Conservation (phyloP, 352 stramenopile species). For the Pythium coloratum region DNA sequence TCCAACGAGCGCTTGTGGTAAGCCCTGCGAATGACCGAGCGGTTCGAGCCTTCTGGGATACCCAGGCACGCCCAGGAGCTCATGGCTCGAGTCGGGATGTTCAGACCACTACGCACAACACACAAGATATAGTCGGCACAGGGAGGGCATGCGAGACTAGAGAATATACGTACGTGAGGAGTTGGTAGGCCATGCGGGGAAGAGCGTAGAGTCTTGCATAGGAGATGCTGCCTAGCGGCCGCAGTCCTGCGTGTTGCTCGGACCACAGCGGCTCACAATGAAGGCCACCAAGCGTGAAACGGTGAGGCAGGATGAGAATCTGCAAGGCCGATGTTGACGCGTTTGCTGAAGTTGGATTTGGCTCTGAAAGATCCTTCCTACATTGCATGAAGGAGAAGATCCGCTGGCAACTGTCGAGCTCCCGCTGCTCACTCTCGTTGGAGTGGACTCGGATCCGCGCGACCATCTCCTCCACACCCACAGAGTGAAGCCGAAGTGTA, state of each 20-base stretch:
- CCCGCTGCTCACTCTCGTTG: constrained; percentile 20
- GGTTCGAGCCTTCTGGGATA: constrained; percentile 42
- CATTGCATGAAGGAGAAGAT: constrained; percentile 27
- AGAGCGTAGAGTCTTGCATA: constrained; percentile 39
- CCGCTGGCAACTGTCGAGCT: constrained; percentile 4
- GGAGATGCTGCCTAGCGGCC: constrained; percentile 24
- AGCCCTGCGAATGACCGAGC: constrained; percentile 44
- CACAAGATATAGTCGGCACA: background rate
- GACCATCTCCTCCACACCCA: constrained; percentile 33
- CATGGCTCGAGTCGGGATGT: constrained; percentile 46
- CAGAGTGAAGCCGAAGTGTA: constrained; percentile 33
- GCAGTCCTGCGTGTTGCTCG: constrained; percentile 33
- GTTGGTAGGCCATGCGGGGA: constrained; percentile 39
- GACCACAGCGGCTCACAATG: constrained; percentile 44
- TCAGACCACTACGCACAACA: constrained; percentile 26
- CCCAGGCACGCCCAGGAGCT: constrained; percentile 48
- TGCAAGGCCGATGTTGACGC: background rate
- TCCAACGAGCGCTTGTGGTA: constrained; percentile 65
- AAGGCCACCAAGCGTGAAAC: constrained; percentile 17
- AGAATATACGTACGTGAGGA: constrained; percentile 53
- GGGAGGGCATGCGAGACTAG: too few species aligned
- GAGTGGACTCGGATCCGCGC: constrained; percentile 43
- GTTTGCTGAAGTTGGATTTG: background rate
- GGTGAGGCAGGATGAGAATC: constrained; percentile 8
- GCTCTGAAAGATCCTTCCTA: background rate